Percentiles rank a stretch among this genome's conserved stretches.
Evolutionary conservation across 495 filamentous ascomycete species (phyloP).

Genomic region (Gamarada debralockiae): DNA sequence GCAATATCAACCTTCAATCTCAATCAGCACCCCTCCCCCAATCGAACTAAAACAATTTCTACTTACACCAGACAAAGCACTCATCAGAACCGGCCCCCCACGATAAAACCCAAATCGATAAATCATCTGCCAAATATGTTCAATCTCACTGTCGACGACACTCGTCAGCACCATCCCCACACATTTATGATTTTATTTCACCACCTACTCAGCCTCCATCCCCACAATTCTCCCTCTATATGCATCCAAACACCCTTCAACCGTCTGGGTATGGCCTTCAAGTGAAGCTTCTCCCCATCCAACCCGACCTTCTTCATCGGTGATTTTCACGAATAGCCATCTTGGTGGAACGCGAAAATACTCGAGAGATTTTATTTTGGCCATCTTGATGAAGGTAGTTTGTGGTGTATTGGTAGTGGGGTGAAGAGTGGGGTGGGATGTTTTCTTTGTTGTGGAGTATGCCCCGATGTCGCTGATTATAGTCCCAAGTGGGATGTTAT

Average conservation of each 20-base stretch:
- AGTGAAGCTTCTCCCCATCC: conserved; percentile 79
- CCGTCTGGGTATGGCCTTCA: conserved; percentile 73
- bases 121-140: conserved; percentile 73
- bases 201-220: conserved; percentile 66
- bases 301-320: conserved; percentile 54
- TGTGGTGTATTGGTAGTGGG: too few species aligned
- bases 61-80: conserved; percentile 57
- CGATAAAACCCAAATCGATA: conserved; percentile 73
- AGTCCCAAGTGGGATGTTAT: too few species aligned
- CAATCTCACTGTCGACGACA: conserved; percentile 57
- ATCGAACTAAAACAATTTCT: background rate
- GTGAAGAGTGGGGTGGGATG: too few species aligned
- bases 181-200: too few species aligned
- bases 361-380: conserved; percentile 63
- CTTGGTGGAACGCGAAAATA: conserved; percentile 71
- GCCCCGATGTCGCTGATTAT: too few species aligned
- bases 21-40: background rate
- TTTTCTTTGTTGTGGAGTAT: too few species aligned
- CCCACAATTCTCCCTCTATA: conserved; percentile 60
- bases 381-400: too few species aligned
- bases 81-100: conserved; percentile 81
- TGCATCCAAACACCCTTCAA: conserved; percentile 71
- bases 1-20: conserved; percentile 68
- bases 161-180: background rate
- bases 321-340: conserved; percentile 79